These are phyloP conservation scores for Fusarium sp. DNA, from an alignment of 2,329 filamentous ascomycete genomes.

Conservation along the genomic window DNA sequence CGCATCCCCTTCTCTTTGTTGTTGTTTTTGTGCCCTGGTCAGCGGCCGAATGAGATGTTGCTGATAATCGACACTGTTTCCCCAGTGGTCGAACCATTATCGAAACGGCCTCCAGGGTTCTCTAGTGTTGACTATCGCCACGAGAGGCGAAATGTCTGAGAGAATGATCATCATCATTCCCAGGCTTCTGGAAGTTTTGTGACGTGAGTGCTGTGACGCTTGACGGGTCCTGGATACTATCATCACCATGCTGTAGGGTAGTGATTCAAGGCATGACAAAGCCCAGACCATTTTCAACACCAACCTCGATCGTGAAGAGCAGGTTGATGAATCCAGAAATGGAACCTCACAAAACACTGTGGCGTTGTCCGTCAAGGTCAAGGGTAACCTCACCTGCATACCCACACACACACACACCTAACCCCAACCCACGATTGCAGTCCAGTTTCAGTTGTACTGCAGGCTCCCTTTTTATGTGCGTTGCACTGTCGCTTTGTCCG, in stretches of 20 bases:
- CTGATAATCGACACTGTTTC: conserved; percentile 27
- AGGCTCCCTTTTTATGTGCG: background rate
- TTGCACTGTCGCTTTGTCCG: conserved; percentile 28
- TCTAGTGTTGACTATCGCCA: conserved; percentile 22
- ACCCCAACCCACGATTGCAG: conserved; percentile 18
- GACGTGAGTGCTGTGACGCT: conserved; percentile 13
- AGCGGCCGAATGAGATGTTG: conserved; percentile 32
- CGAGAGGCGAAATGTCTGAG: conserved; percentile 26
- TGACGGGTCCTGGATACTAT: background rate
- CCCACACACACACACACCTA: conserved; percentile 20
- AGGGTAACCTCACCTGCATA: conserved; percentile 24
- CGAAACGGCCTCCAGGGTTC: conserved; percentile 10
- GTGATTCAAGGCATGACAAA: conserved; percentile 16
- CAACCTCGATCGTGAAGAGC: conserved; percentile 20
- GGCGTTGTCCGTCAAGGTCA: conserved; percentile 16
- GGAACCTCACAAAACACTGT: conserved; percentile 16
- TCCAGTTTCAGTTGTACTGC: conserved; percentile 1
- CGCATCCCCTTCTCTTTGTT: conserved; percentile 16
- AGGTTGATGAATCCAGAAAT: conserved; percentile 21
- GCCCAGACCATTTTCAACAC: conserved; percentile 17
- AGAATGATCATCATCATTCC: conserved; percentile 15
- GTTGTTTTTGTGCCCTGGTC: conserved; percentile 25
- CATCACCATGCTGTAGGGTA: conserved; percentile 23
- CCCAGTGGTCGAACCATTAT: conserved; percentile 27
- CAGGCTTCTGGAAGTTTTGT: conserved; percentile 31